Conservation (phyloP, 2,329 filamentous ascomycete species). For the Trichothecium sympodiale region DNA sequence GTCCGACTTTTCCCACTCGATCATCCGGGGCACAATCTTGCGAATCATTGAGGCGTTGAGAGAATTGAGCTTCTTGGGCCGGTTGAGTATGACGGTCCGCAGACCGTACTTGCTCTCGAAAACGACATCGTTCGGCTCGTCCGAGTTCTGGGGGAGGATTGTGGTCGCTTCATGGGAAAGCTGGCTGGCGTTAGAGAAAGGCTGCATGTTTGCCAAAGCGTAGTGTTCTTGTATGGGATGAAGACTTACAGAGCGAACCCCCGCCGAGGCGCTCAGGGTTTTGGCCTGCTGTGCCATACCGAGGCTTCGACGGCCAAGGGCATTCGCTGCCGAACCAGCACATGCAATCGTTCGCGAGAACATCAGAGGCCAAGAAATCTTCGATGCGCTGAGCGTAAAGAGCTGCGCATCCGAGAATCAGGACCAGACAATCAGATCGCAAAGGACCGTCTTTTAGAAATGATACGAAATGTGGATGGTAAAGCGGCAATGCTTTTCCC, state of each 20-base stretch:
- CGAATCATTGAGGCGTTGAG: conserved; percentile 89
- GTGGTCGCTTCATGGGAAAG: conserved; percentile 21
- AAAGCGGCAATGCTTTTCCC: conserved; percentile 21
- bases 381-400: conserved; percentile 21
- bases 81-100: conserved; percentile 86
- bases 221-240: not conserved
- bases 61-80: conserved; percentile 83
- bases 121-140: conserved; percentile 82
- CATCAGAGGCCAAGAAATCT: conserved; percentile 33
- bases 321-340: conserved; percentile 39
- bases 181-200: conserved; percentile 11
- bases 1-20: conserved; percentile 92
- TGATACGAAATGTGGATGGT: too few relatives aligned
- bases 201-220: not conserved
- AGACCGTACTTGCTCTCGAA: conserved; percentile 85
- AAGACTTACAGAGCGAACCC: conserved; percentile 18
- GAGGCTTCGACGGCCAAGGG: conserved; percentile 28
- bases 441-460: too few relatives aligned
- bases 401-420: conserved; percentile 18
- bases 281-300: conserved; percentile 75
- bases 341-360: conserved; percentile 44
- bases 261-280: conserved; percentile 49
- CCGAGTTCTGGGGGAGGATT: conserved; percentile 48
- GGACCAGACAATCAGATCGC: too few relatives aligned
- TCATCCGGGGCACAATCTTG: conserved; percentile 81